These are phyloP conservation scores for Aureobasidium uvarum DNA, from an alignment of 2,329 filamentous ascomycete genomes.

Conservation along the genomic window DNA sequence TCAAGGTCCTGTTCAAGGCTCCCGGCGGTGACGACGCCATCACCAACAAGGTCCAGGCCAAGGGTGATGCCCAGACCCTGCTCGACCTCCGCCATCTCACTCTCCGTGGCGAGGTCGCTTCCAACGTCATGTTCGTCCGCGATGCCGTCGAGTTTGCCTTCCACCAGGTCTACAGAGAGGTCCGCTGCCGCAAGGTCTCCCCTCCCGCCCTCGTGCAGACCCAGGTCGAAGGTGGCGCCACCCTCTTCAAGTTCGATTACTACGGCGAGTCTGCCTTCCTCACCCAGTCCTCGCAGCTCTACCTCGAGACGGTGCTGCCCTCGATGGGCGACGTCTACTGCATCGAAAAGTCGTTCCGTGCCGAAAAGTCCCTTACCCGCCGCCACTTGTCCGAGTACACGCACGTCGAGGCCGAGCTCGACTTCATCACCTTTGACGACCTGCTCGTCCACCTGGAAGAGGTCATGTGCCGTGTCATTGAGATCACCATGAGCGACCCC, in stretches of 20 bases:
- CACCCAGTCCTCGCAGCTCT: constrained; percentile 95
- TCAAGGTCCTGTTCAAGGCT: constrained; percentile 61
- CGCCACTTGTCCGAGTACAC: constrained; percentile 96
- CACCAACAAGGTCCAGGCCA: constrained; percentile 72
- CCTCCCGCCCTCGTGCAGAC: constrained; percentile 93
- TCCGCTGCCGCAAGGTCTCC: constrained; percentile 75
- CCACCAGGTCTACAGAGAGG: constrained; percentile 71
- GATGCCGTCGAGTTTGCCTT: constrained; percentile 80
- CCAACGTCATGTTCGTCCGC: constrained; percentile 84
- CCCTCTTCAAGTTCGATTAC: constrained; percentile 85
- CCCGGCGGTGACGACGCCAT: constrained; percentile 87
- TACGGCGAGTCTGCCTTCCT: constrained; percentile 90
- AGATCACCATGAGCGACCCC: constrained; percentile 71
- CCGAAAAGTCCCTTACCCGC: constrained; percentile 91
- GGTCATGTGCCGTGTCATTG: constrained; percentile 82
- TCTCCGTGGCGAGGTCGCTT: constrained; percentile 78
- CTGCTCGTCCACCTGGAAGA: constrained; percentile 84
- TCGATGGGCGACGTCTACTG: constrained; percentile 95
- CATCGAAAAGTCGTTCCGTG: constrained; percentile 97
- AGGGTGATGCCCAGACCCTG: constrained; percentile 69
- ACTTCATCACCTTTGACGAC: constrained; percentile 92
- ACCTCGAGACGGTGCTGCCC: constrained; percentile 91
- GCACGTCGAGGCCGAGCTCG: constrained; percentile 92
- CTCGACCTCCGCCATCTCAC: constrained; percentile 82
- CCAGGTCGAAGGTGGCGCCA: constrained; percentile 88